Base-by-base conservation (phyloP, 2,329 filamentous ascomycete genomes). In the Camillea tinctor region DNA sequence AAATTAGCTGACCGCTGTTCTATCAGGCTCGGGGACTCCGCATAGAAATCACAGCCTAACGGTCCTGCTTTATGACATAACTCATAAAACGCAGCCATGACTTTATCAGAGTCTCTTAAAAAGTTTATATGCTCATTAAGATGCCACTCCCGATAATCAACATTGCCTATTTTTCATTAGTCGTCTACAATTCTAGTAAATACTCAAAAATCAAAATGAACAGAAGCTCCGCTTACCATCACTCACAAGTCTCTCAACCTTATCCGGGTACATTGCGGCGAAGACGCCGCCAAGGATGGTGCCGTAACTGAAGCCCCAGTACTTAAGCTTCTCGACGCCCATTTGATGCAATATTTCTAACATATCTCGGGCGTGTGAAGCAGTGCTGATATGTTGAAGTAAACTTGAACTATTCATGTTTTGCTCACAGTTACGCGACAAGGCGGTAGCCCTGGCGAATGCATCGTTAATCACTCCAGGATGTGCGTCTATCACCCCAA, bases 301-400 rank as follows among this genome's bases (percentile, higher is more conserved):
- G 9, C 82, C 82, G 62, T 85, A 85, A 63, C 81, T 84, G 59
- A 84, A 80, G 0, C 82, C 83, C 81, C 81, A 84, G 67, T 83
- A 84, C 51, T 73, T 75, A 6, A 83, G 72, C 69, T 75, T 78
- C 3, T 74, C 68, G 56, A 78, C 66, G 1, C 78, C 79, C 5
- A 75, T 73, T 64, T 76, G 72, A 30, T 76, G 59, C 17, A 81
- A 68, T 11, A 83, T 78, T 64, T 79, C 80, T 0, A 82, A 74
- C 77, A 83, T 75, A 61, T 83, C 80, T 19, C 80, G 71, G 0
- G 79, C 80, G 44, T 78, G 74, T 3, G 76, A 80, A 1, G 76
- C 73, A 4, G 79, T 81, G 61, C 79, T 74, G 9, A 78, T 70
- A 61, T 82, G 77, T 4, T 61, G 60, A 49, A 82, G 66, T 21